Percentiles rank a stretch among this genome's conserved stretches.
phyloP scores from a whole-genome alignment of 371 early-diverging fungal genomes.

The Mucor piriformis region DNA sequence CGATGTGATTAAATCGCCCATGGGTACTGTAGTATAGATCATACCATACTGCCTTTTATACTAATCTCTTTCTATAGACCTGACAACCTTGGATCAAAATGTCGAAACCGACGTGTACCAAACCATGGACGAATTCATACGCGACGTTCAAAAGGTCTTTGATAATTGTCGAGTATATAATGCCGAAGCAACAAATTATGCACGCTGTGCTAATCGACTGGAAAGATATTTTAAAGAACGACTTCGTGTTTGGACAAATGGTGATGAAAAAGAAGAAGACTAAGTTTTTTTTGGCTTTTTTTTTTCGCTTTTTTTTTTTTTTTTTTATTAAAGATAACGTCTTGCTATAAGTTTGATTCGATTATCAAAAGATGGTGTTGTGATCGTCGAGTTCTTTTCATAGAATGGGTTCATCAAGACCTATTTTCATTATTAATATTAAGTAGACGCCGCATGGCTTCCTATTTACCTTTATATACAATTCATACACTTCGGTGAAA shows the following conservation, averaged over 20 bases:
- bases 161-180: conserved; percentile 66
- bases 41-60: too few relatives aligned
- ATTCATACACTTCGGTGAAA: conserved; percentile 89
- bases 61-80: conserved; percentile 39
- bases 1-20: conserved; percentile 95
- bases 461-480: conserved; percentile 88
- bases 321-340: conserved; percentile 66
- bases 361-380: conserved; percentile 80
- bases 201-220: conserved; percentile 65
- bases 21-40: too few relatives aligned
- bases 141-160: conserved; percentile 41
- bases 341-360: conserved; percentile 78
- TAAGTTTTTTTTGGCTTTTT: neutral
- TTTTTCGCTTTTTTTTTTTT: neutral
- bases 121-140: conserved; percentile 44
- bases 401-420: conserved; percentile 90
- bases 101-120: conserved; percentile 49
- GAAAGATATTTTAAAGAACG: conserved; percentile 55
- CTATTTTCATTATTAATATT: too few relatives aligned
- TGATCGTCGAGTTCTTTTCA: conserved; percentile 80
- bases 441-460: too few relatives aligned
- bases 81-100: conserved; percentile 62
- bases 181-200: conserved; percentile 62
- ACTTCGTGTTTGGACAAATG: conserved; percentile 36
- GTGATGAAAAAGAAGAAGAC: conserved; percentile 11